Base-by-base conservation (phyloP, 1,284 basidiomycete species). In the Caloboletus firmus region DNA sequence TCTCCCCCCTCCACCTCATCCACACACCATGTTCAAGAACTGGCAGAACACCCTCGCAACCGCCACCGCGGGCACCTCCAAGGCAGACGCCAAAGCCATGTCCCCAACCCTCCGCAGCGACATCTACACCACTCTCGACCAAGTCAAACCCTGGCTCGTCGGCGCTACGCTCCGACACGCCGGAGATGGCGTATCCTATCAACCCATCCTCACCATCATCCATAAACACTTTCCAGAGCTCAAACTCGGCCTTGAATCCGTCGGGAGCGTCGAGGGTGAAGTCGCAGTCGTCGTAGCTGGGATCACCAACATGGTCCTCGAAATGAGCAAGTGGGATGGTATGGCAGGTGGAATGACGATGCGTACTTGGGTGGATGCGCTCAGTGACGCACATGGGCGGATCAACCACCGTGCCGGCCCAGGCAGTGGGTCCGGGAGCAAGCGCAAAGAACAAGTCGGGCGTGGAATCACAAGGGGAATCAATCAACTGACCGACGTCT, bases 271-370 rank as follows among this genome's bases (percentile, higher is more conserved):
- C 13, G 78, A 79, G 35, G 64, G 63, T 15, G 78, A 81, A 60
- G 72, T 74, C 39, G 74, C 76, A 6, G 62, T 76, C 41, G 62
- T 81, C 52, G 73, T 81, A 9, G 77, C 78, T 28, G 79, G 79
- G 18, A 66, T 79, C 39, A 79, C 79, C 45, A 78, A 80, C 58
- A 78, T 79, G 77, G 66, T 78, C 24, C 61, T 81, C 54, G 77
- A 79, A 63, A 73, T 79, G 66, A 79, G 77, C 61, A 75, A 72
- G 64, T 80, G 77, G 78, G 79, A 80, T 54, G 74, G 76, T 7
- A 78, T 79, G 74, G 74, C 77, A 3, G 77, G 77, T 10, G 76
- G 72, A 20, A 79, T 80, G 77, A 74, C 79, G 40, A 77, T 79
- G 73, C 72, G 77, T 34, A 80, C 77, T n/a, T 81, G 79, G 79